Conservation (phyloP, 805 yeast species). For the Candida gorgasii region DNA sequence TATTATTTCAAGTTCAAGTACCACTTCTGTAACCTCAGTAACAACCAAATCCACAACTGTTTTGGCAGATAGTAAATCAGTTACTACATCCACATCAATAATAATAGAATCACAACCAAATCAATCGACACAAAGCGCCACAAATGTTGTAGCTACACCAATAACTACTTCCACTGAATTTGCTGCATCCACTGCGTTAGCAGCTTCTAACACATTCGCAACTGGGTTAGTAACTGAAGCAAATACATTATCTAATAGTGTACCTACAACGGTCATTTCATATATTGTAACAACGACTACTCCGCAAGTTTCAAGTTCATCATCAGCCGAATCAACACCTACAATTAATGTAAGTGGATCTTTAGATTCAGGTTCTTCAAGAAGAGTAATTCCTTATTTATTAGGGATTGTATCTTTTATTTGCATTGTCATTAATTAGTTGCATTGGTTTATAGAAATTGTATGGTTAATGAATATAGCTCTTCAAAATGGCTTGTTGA, state of each 20-base stretch:
- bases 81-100: neutral
- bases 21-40: no score
- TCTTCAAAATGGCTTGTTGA: neutral
- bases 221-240: no score
- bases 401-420: conserved; percentile 3
- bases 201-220: neutral
- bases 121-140: neutral
- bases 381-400: conserved; percentile 3
- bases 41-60: no score
- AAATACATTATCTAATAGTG: no score
- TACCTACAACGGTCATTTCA: neutral
- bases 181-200: neutral
- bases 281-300: neutral
- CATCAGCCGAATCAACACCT: conserved; percentile 2
- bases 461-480: neutral
- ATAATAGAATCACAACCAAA: neutral
- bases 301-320: neutral
- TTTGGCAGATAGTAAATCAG: no score
- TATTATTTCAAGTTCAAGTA: no score
- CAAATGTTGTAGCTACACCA: neutral
- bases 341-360: conserved; percentile 8
- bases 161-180: neutral
- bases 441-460: neutral
- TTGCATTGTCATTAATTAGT: conserved; percentile 1
- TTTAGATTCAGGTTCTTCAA: conserved; percentile 9